Evolutionary conservation across 2,329 filamentous ascomycete species (phyloP), one percentile per base, ranked within the genome.

Genomic region (Talaromyces sp.): DNA sequence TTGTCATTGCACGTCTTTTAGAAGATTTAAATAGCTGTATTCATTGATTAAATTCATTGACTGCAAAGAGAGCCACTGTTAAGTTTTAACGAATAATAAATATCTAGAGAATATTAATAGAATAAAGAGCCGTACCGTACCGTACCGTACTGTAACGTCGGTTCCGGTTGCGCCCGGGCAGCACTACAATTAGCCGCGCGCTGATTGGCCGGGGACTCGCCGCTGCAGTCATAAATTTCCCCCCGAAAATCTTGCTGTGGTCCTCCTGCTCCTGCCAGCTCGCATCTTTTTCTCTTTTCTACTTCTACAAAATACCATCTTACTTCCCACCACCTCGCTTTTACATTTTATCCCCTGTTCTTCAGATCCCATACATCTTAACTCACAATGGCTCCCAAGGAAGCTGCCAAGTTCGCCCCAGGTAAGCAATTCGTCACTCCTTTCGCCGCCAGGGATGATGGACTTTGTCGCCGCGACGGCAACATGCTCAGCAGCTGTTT

Each of bases 311-410:
- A 23, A 23, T 2, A 23, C 23, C 33, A 8, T 36, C 53, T 55
- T 44, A 31, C 31, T 53, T 28, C n/a, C 47, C 8, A 33, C 40
- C 30, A 34, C 34, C 50, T 42, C 23, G 8, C 10, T 10, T 12
- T 7, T 18, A 5, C 7, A 36, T 5, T 55, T 12, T 52, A 33
- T 12, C 6, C 16, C n/a, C 36, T 40, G 16, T 6, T 16, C 16
- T 5, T 7, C 36, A 40, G 14, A 40, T 16, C 16, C 16, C 36
- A 40, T 14, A 40, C 36, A 66, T 70, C 61, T 68, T 61, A 23
- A 58, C 66, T 70, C 71, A 75, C 68, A 73, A 74, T 75, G 73
- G 23, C 23, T 23, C 71, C 66, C 73, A 81, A 77, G 73, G 81
- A 81, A 75, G 61, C 61, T 53, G 61, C 61, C 53, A 69, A 67